Evolutionary conservation across 192 early-diverging fungal genomes (phyloP), one percentile per base, ranked within the genome.

Genomic region (Entomortierella beljakovae): DNA sequence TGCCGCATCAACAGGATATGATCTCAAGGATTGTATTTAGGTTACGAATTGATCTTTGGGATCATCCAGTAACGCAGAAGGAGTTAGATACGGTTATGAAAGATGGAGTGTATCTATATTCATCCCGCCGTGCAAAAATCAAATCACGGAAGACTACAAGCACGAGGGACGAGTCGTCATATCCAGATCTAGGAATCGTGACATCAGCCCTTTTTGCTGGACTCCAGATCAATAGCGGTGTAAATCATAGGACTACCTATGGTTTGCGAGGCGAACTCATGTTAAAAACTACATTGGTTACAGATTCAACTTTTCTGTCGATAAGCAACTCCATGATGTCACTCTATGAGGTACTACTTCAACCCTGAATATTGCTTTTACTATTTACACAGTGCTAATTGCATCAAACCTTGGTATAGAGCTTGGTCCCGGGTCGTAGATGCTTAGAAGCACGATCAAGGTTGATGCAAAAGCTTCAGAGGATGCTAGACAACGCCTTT

Each of bases 391-490:
- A 13, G 22, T 9, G 23, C 11, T 25, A n/a, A 35, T 23, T 34
- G 33, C 6, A 51, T 4, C 38, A 23, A n/a, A 23, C 50, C 50
- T 15, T n/a, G 25, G 25, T 6, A 16, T 46, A 74, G 71, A 20
- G 32, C 9, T 33, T 64, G n/a, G 56, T 55, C 1, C 75, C 75
- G 6, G 59, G 58, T 18, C 23, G 23, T 5, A 37, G 48, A 6
- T 69, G 60, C 25, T 56, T 59, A 29, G 33, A 3, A 7, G 63
- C 51, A 40, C 75, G 75, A 0, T 7, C 35, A 7, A 3, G 22
- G n/a, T 62, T 79, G 20, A 43, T 79, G 20, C 35, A 46, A 22
- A 65, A 42, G 20, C 35, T 79, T 4, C 75, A 79, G 26, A 23
- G 18, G 7, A 52, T 70, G 2, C 31, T 79, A 23, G 61, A 79